These are phyloP conservation scores for Trichoderma parareesei DNA, from an alignment of 495 filamentous ascomycete genomes.

Conservation along the genomic window DNA sequence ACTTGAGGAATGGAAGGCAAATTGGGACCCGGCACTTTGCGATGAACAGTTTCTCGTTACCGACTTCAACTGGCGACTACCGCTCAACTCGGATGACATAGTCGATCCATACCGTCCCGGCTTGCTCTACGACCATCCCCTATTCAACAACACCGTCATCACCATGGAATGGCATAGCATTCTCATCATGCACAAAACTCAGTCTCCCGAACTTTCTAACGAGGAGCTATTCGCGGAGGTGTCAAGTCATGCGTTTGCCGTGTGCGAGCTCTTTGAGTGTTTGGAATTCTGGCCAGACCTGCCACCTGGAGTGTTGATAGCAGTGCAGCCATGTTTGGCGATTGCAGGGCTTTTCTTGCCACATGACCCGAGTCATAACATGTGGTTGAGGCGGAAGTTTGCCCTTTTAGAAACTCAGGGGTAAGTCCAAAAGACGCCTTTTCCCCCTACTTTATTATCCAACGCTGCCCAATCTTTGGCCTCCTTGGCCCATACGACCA, in stretches of 20 bases:
- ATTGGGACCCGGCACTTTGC: slow-evolving; percentile 50
- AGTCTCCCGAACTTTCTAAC: slow-evolving; percentile 47
- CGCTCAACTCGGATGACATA: slow-evolving; percentile 53
- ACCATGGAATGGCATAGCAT: slow-evolving; percentile 71
- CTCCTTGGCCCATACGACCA: not conserved
- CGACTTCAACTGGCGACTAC: slow-evolving; percentile 44
- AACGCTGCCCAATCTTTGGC: not conserved
- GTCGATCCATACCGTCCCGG: slow-evolving; percentile 64
- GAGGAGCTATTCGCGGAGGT: slow-evolving; percentile 47
- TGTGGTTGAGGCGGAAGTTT: slow-evolving; percentile 77
- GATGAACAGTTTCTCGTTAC: slow-evolving; percentile 50
- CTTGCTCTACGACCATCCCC: slow-evolving; percentile 53
- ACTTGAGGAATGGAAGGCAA: slow-evolving; percentile 47
- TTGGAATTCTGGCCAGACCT: slow-evolving; percentile 65
- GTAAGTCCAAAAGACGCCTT: slow-evolving; percentile 44
- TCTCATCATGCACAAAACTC: slow-evolving; percentile 71
- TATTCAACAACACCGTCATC: slow-evolving; percentile 66
- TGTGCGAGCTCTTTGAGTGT: slow-evolving; percentile 69
- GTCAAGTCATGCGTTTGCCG: slow-evolving; percentile 52
- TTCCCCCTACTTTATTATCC: slow-evolving; percentile 1
- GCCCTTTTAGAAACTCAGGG: slow-evolving; percentile 71
- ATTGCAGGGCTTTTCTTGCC: slow-evolving; percentile 73
- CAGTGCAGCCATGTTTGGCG: slow-evolving; percentile 67
- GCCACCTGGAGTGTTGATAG: slow-evolving; percentile 58
- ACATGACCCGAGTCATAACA: slow-evolving; percentile 60